Evolutionary conservation across 179 eudicot species (phyloP).

Genomic region (Silene coronaria): DNA sequence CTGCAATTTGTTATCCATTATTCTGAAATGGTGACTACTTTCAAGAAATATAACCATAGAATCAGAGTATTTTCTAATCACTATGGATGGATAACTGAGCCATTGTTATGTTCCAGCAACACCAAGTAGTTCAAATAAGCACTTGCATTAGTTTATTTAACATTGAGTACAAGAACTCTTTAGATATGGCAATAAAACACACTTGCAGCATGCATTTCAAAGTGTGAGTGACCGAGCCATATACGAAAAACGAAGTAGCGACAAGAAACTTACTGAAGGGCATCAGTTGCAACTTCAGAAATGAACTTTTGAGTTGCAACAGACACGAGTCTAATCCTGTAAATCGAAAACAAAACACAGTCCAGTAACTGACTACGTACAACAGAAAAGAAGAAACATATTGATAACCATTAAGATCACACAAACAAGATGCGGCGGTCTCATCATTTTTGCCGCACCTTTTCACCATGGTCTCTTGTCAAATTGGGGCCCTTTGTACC

Average conservation of each 20-base stretch:
- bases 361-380: not conserved
- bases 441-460: too few relatives aligned
- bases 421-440: too few relatives aligned
- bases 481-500: too few relatives aligned
- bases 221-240: not conserved
- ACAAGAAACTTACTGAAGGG: slow-evolving; percentile 67
- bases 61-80: not conserved
- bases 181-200: too few relatives aligned
- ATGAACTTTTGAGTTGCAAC: slow-evolving; percentile 94
- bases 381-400: not conserved
- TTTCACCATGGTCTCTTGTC: too few relatives aligned
- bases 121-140: not conserved
- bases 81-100: not conserved
- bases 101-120: not conserved
- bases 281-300: slow-evolving; percentile 78
- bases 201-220: not conserved
- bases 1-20: not conserved
- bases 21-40: not conserved
- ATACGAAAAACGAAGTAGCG: not conserved
- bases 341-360: slow-evolving; percentile 4
- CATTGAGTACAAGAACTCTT: not conserved
- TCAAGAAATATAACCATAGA: not conserved
- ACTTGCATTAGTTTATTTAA: not conserved
- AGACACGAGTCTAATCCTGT: slow-evolving; percentile 78
- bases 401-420: not conserved